Conservation (phyloP, 164 flowering plant species). For the Brasenia schreberi region DNA sequence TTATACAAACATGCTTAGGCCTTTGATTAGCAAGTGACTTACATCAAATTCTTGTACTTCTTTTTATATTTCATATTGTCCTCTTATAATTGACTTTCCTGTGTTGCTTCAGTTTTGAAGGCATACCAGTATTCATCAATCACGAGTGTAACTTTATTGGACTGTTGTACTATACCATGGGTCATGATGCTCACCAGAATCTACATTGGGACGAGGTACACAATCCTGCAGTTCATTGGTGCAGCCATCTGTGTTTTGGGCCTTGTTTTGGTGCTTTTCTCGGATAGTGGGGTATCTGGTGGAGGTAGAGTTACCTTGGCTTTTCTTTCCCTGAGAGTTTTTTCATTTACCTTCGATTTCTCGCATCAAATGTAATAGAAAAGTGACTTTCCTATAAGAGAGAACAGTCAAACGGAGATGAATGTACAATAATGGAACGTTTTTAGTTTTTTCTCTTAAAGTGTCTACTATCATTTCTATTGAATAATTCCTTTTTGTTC, state of each 20-base stretch:
- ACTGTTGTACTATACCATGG: constrained; percentile 74
- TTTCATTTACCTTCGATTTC: not conserved
- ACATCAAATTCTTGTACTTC: too few species aligned
- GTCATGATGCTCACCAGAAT: constrained; percentile 60
- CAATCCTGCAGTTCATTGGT: constrained; percentile 48
- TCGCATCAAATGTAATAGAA: not conserved
- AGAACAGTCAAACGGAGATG: not conserved
- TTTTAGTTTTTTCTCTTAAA: too few species aligned
- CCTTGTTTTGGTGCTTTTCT: constrained; percentile 58
- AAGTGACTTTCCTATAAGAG: not conserved
- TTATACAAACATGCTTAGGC: too few species aligned
- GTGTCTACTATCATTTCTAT: too few species aligned
- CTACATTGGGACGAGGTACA: constrained; percentile 52
- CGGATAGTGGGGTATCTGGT: constrained; percentile 59
- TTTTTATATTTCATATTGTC: too few species aligned
- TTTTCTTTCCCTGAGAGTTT: not conserved
- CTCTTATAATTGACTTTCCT: too few species aligned
- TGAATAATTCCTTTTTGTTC: too few species aligned
- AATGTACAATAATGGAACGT: too few species aligned
- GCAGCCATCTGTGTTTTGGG: constrained; percentile 47
- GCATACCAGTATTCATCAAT: constrained; percentile 68
- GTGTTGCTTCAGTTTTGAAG: constrained; percentile 40
- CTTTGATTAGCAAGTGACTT: too few species aligned
- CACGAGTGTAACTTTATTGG: constrained; percentile 73
- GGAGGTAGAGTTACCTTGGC: constrained; percentile 31